phyloP scores from a whole-genome alignment of 1,284 basidiomycete species.

The Athelia sp. region DNA sequence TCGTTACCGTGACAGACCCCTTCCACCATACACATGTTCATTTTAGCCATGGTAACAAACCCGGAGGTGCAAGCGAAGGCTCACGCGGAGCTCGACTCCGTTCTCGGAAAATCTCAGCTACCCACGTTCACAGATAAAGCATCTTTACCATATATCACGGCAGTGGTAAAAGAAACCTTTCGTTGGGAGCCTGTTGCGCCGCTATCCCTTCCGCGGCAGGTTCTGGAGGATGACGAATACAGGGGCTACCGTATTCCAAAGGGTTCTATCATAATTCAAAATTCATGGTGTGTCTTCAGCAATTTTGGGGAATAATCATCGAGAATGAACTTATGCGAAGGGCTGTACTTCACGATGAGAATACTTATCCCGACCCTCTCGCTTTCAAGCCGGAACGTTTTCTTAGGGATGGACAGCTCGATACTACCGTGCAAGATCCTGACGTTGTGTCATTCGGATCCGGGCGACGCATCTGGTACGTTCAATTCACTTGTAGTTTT shows the following conservation, averaged over 20 bases:
- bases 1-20: slow-evolving; percentile 17
- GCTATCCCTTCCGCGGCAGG: slow-evolving; percentile 14
- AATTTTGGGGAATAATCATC: too few species aligned
- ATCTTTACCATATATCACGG: slow-evolving; percentile 28
- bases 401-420: slow-evolving; percentile 9
- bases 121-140: slow-evolving; percentile 25
- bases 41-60: slow-evolving; percentile 31
- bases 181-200: slow-evolving; percentile 27
- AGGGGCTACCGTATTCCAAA: slow-evolving; percentile 16
- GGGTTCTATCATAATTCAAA: slow-evolving; percentile 26
- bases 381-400: slow-evolving; percentile 22
- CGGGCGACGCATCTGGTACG: slow-evolving; percentile 2
- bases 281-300: slow-evolving; percentile 27
- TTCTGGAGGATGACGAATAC: slow-evolving; percentile 19
- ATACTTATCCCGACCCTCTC: slow-evolving; percentile 15
- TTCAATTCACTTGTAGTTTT: too few species aligned
- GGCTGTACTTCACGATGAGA: slow-evolving; percentile 17
- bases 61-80: slow-evolving; percentile 27
- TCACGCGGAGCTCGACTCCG: slow-evolving; percentile 29
- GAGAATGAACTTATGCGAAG: too few species aligned
- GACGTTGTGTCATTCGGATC: slow-evolving; percentile 16
- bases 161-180: slow-evolving; percentile 29
- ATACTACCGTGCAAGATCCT: too few species aligned
- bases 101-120: slow-evolving; percentile 24
- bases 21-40: slow-evolving; percentile 20